Evolutionary conservation across 2,329 filamentous ascomycete species (phyloP).

Genomic region (Lojkania enalia): DNA sequence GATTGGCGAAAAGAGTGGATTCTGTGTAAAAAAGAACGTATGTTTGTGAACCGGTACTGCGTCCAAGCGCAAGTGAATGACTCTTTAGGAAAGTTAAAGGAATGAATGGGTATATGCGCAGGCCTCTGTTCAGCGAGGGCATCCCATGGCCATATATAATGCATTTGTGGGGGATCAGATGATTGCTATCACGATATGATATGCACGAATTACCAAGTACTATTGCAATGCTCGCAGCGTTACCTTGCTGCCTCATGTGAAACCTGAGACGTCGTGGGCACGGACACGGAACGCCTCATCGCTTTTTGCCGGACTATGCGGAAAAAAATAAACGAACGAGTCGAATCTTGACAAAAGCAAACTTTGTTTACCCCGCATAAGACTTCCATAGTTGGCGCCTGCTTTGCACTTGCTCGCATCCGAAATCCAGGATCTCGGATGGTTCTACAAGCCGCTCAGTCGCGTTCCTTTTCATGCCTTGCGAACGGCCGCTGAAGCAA

Average conservation of each 20-base stretch:
- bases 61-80: slow-evolving; percentile 29
- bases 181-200: neutral
- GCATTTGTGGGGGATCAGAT: neutral
- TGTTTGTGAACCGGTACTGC: slow-evolving; percentile 16
- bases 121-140: neutral
- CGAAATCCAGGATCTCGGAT: too few species aligned
- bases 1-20: slow-evolving; percentile 3
- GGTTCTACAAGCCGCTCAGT: too few species aligned
- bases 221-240: slow-evolving; percentile 16
- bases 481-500: too few species aligned
- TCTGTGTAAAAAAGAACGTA: slow-evolving; percentile 7
- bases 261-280: slow-evolving; percentile 19
- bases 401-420: too few species aligned
- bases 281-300: slow-evolving; percentile 21
- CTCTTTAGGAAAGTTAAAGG: slow-evolving; percentile 17
- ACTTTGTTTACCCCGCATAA: too few species aligned
- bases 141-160: slow-evolving; percentile 17
- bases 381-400: too few species aligned
- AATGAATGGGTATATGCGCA: slow-evolving; percentile 10
- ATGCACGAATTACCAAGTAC: slow-evolving; percentile 10
- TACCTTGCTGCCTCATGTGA: slow-evolving; percentile 23
- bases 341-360: slow-evolving; percentile 1
- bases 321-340: slow-evolving; percentile 2
- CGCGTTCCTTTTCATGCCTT: too few species aligned
- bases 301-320: slow-evolving; percentile 17